Percentiles rank a stretch among this genome's conserved stretches.
Conservation (phyloP, 768 basidiomycete species). For the Favolaschia claudopus region DNA sequence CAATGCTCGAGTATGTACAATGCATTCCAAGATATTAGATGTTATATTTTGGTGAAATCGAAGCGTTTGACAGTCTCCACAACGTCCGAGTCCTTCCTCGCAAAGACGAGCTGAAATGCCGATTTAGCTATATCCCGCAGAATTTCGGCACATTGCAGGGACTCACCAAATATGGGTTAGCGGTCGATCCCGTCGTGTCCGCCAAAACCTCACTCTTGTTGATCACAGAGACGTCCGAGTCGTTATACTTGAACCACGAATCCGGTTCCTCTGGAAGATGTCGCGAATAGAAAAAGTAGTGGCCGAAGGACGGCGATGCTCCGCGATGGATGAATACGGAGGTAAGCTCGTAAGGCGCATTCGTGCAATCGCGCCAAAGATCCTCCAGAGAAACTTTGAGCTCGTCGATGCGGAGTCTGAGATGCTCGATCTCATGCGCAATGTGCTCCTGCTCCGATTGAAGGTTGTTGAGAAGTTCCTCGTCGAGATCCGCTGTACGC, state of each 20-base stretch:
- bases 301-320: slow-evolving; percentile 85
- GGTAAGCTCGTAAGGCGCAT: slow-evolving; percentile 86
- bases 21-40: slow-evolving; percentile 32
- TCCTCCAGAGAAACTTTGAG: slow-evolving; percentile 77
- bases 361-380: slow-evolving; percentile 73
- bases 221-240: slow-evolving; percentile 83
- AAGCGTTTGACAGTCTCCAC: slow-evolving; percentile 84
- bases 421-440: slow-evolving; percentile 61
- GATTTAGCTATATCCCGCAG: slow-evolving; percentile 9
- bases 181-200: slow-evolving; percentile 89
- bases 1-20: slow-evolving; percentile 27
- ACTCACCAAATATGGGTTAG: slow-evolving; percentile 89
- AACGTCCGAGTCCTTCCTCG: slow-evolving; percentile 78
- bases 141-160: neutral
- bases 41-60: slow-evolving; percentile 41
- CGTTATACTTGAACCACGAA: slow-evolving; percentile 97
- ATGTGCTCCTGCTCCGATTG: slow-evolving; percentile 61
- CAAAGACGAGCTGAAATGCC: slow-evolving; percentile 74
- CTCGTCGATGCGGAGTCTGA: slow-evolving; percentile 54
- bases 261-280: slow-evolving; percentile 83
- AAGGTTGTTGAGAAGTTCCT: slow-evolving; percentile 60
- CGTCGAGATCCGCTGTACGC: slow-evolving; percentile 58
- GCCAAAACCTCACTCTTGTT: slow-evolving; percentile 84
- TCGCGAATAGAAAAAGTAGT: slow-evolving; percentile 96
- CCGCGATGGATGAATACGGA: slow-evolving; percentile 97